phyloP scores from a whole-genome alignment of 2,329 filamentous ascomycete genomes.

The Cladosporium sphaerospermum region DNA sequence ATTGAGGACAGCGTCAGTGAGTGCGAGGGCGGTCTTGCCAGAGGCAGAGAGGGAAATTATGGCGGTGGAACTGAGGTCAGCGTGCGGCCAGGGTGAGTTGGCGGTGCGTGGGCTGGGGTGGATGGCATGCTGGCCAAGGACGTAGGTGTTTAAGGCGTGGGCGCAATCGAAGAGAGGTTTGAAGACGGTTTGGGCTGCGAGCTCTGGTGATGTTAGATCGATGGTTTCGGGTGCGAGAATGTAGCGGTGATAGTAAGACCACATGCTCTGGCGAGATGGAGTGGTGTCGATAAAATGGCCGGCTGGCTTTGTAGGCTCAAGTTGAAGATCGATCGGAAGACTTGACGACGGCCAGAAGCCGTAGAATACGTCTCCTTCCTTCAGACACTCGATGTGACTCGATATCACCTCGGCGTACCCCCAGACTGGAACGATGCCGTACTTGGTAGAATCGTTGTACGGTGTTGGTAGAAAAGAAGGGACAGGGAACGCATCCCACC shows the following conservation, averaged over 20 bases:
- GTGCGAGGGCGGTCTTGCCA: conserved; percentile 16
- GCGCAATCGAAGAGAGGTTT: conserved; percentile 15
- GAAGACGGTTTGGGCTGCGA: conserved; percentile 11
- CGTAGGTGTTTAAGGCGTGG: conserved; percentile 12
- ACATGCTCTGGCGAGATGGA: conserved; percentile 32
- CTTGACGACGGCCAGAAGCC: conserved; percentile 42
- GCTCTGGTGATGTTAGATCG: neutral
- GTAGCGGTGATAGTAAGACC: conserved; percentile 45
- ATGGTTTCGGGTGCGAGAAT: neutral
- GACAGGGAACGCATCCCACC: conserved; percentile 43
- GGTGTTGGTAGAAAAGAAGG: conserved; percentile 32
- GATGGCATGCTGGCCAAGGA: conserved; percentile 12
- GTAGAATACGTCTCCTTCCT: conserved; percentile 32
- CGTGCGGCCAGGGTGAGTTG: conserved; percentile 9
- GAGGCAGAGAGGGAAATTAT: conserved; percentile 15
- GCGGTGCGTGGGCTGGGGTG: conserved; percentile 9
- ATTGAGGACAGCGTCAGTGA: conserved; percentile 14
- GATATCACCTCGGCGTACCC: conserved; percentile 41
- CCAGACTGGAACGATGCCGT: conserved; percentile 46
- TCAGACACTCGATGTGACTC: conserved; percentile 33
- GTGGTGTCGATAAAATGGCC: conserved; percentile 36
- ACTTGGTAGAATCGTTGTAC: conserved; percentile 34
- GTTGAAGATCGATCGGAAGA: conserved; percentile 33
- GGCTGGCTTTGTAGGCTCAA: conserved; percentile 20
- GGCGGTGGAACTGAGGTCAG: conserved; percentile 11